Evolutionary conservation across 2,329 filamentous ascomycete genomes (phyloP).

Genomic region (Grosmannia huntii): DNA sequence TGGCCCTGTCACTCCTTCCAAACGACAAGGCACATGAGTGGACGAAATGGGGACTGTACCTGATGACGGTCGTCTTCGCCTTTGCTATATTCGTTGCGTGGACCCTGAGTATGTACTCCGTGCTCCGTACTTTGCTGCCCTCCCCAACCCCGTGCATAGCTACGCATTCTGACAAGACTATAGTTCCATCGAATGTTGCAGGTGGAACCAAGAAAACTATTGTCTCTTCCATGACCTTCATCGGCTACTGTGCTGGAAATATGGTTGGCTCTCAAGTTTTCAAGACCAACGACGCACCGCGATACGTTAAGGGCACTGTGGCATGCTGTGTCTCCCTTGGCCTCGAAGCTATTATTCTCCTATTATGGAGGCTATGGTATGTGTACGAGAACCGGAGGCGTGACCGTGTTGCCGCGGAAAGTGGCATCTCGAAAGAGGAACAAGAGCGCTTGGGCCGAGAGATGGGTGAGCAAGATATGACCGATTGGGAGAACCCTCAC

Average conservation of each 20-base stretch:
- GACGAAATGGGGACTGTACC: slow-evolving; percentile 31
- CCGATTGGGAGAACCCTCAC: slow-evolving; percentile 39
- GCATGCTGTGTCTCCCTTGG: slow-evolving; percentile 22
- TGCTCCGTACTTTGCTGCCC: background rate
- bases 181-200: slow-evolving; percentile 40
- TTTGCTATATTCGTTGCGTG: slow-evolving; percentile 29
- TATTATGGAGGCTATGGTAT: slow-evolving; percentile 32
- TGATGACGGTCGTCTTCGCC: slow-evolving; percentile 34
- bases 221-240: slow-evolving; percentile 38
- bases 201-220: slow-evolving; percentile 45
- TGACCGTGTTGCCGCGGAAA: slow-evolving; percentile 12
- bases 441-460: slow-evolving; percentile 20
- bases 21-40: slow-evolving; percentile 26
- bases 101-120: slow-evolving; percentile 8
- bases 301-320: slow-evolving; percentile 45
- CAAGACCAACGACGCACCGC: slow-evolving; percentile 39
- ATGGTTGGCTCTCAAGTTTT: slow-evolving; percentile 43
- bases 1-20: slow-evolving; percentile 36
- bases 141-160: background rate
- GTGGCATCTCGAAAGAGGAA: slow-evolving; percentile 22
- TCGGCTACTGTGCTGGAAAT: slow-evolving; percentile 39
- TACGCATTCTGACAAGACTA: background rate
- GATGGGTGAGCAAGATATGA: slow-evolving; percentile 29
- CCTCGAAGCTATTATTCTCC: slow-evolving; percentile 18
- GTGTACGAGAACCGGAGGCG: slow-evolving; percentile 27